Percentiles rank a stretch among this genome's conserved stretches.
phyloP scores from a whole-genome alignment of 371 early-diverging fungal species.

The Mortierella sp. region DNA sequence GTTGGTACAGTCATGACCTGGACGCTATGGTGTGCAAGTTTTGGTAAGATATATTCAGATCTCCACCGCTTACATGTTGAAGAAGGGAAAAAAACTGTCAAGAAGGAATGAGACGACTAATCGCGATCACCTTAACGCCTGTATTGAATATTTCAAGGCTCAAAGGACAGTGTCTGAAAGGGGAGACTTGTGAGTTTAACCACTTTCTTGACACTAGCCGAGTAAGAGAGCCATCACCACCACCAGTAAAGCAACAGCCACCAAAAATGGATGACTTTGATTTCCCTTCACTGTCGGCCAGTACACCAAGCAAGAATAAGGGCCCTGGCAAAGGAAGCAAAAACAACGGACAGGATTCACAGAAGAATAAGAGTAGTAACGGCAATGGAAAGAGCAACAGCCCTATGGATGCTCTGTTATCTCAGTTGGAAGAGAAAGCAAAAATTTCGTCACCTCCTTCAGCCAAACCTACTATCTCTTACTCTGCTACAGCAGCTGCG shows the following conservation, averaged over 20 bases:
- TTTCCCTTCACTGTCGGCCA: conserved; percentile 52
- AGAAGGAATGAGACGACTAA: background rate
- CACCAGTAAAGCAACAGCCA: conserved; percentile 34
- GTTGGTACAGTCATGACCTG: conserved; percentile 87
- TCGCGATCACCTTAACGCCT: background rate
- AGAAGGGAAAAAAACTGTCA: no score
- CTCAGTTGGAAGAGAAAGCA: conserved; percentile 29
- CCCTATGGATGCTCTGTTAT: conserved; percentile 23
- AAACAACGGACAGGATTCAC: background rate
- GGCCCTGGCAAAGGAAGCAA: conserved; percentile 13
- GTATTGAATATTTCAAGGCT: conserved; percentile 57
- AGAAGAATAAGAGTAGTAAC: conserved; percentile 6
- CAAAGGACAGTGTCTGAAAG: conserved; percentile 78
- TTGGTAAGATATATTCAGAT: conserved; percentile 61
- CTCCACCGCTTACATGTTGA: background rate
- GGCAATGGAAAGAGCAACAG: background rate
- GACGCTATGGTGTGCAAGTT: conserved; percentile 81
- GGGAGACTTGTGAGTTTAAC: conserved; percentile 76
- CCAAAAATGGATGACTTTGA: conserved; percentile 52
- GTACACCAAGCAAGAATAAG: conserved; percentile 30
- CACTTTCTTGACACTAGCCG: conserved; percentile 62
- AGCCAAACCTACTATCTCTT: conserved; percentile 34
- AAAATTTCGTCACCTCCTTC: conserved; percentile 37
- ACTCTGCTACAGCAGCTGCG: conserved; percentile 49
- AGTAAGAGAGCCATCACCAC: conserved; percentile 14